Evolutionary conservation across 2,329 filamentous ascomycete species (phyloP).

Genomic region (Cadophora gregata): DNA sequence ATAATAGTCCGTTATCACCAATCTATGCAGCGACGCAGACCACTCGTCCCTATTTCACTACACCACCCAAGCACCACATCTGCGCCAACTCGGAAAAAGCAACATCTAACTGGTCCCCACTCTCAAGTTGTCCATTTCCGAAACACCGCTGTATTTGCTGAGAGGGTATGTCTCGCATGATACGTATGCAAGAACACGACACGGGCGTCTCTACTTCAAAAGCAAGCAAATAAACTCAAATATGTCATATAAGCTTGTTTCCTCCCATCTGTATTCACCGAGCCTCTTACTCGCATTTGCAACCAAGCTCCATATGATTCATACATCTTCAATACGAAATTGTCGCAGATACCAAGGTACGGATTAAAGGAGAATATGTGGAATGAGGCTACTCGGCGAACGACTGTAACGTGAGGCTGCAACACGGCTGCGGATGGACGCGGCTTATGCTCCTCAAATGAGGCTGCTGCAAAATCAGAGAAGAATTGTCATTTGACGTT

Average conservation of each 20-base stretch:
- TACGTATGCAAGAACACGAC: slow-evolving; percentile 9
- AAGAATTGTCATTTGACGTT: not conserved
- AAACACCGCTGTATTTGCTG: not conserved
- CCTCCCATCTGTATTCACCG: not conserved
- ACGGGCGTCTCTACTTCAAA: not conserved
- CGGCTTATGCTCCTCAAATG: not conserved
- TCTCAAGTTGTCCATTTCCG: not conserved
- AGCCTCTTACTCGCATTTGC: not conserved
- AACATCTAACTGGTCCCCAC: not conserved
- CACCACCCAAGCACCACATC: not conserved
- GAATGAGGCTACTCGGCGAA: not conserved
- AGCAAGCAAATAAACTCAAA: not conserved
- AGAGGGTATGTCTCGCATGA: not conserved
- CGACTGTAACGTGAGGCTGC: not conserved
- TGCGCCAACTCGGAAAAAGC: not conserved
- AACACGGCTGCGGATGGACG: not conserved
- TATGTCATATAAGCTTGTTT: slow-evolving; percentile 1
- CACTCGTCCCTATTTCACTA: not conserved
- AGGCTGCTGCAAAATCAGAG: not conserved
- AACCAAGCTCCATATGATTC: not conserved
- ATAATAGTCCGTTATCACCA: not conserved
- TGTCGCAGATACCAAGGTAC: not conserved
- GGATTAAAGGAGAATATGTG: not conserved
- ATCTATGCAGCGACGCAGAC: not conserved
- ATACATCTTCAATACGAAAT: not conserved